Evolutionary conservation across 2,329 filamentous ascomycete species (phyloP), one percentile per base, ranked within the genome.

Genomic region (Aschersonia sp.): DNA sequence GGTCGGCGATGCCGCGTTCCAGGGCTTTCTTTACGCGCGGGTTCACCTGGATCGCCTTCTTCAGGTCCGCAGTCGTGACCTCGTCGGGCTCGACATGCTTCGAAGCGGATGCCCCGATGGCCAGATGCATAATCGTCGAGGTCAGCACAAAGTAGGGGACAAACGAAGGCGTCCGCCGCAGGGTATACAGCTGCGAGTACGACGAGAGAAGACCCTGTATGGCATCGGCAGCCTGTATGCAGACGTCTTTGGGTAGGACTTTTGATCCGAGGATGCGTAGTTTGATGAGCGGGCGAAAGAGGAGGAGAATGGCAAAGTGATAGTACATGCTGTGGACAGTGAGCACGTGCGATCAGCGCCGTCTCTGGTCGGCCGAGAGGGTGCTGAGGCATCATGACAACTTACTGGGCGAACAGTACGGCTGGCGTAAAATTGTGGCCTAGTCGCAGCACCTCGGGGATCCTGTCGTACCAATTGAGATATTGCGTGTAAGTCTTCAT

Each of bases 361-460:
- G 22, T 22, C 22, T 22, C 22, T 22, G 22, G 22, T 22, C 22
- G 22, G 22, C 22, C 22, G 22, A 22, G 22, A 22, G 22, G 22
- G 22, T 3, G 22, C 22, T 22, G 22, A 22, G 22, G 22, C 22
- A 43, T 11, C 10, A 5, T 11, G 9, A 30, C 10, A 32, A 56
- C 83, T 69, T 68, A 87, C 83, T 87, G 83, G 39, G 83, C 74
- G 51, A 85, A 81, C 22, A 88, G 64, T 37, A 87, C 81, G 43
- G 85, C 79, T 9, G 84, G 83, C 4, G 83, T 82, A 46, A 84
- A 84, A 54, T 81, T 84, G 50, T 83, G 75, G 2, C 79, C 78
- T 4, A 87, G 61, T 29, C 75, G 69, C 45, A 87, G 66, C 2
- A 77, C 73, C 50, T 77, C 71, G 0, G 83, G 83, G 50, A 88